Base-by-base conservation (phyloP, 2,329 filamentous ascomycete species). In the Cladosporium sp. region DNA sequence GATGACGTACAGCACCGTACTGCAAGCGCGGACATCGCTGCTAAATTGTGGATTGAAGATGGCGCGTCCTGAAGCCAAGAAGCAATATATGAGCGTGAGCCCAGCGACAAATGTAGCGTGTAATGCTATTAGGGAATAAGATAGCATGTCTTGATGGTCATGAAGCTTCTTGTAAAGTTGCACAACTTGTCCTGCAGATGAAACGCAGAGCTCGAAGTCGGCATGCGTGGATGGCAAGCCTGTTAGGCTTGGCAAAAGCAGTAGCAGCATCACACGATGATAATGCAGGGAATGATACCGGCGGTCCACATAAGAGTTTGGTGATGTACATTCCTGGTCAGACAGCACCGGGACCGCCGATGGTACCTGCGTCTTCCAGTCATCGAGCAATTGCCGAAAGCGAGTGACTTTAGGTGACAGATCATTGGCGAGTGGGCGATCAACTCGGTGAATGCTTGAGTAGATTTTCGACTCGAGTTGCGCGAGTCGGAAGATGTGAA, bases 51-150 rank as follows among this genome's bases (percentile, higher is more conserved):
- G 69, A 21, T 54, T 70, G 48, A 70, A 70, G 5, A 74, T 56
- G 14, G 70, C 67, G 11, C 67, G 65, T 11, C 67, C 70, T 14
- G 69, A 68, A 0, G 67, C 67, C 71, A 73, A 75, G 14, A 70
- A 67, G 62, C 74, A 74, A 63, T 76, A 77, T 11, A 76, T 66
- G 25, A 77, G 69, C 7, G 74, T 75, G 6, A 75, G 66, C 2
- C 73, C 74, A 65, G 67, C 48, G 13, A 74, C 53, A 63, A 75
- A 76, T 0, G 74, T 69, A 1, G 73, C 70, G 23, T 72, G 71
- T 28, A 76, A 60, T 8, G 72, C 73, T 69, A 75, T 73, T 13
- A 74, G 66, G 39, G 71, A 74, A 56, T 70, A 75, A 0, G 70
- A 70, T 0, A 69, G 60, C 21, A 70, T 66, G 21, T 64, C 68